Evolutionary conservation across 371 early-diverging fungal genomes (phyloP), one percentile per base, ranked within the genome.

Genomic region (Lichtheimia ornata): DNA sequence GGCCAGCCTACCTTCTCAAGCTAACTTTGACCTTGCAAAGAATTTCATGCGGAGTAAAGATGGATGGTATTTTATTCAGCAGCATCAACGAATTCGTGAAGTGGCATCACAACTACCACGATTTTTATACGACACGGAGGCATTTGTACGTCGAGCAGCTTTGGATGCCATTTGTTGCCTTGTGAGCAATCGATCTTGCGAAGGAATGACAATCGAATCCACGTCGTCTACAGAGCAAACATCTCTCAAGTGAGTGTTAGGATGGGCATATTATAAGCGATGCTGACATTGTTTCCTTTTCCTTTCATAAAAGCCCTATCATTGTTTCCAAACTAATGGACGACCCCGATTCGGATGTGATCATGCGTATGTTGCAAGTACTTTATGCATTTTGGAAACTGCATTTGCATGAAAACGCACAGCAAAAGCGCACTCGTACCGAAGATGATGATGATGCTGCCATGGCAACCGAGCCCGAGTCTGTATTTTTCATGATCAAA

Each of bases 301-400:
- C 24, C 11, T 42, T 40, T 45, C 11, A 12, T 28, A 9, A 43
- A 61, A 84, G 85, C 45, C 74, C 81, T 0, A 47, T 42, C 2
- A 70, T 82, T 50, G 74, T 85, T 59, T 65, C 71, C 4, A 70
- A 67, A 25, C 63, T 83, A 0, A 61, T 85, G 53, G 71, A 82
- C 22, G 87, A 87, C 66, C 66, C 80, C 14, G 87, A 87, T 56
- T 79, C 80, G 45, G 84, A 85, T 50, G 84, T 85, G 11, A 61
- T 76, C 13, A 76, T 82, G 28, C 72, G 82, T 3, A 76, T 75
- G 0, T 85, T 84, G 35, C 72, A 66, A 22, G 71, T 87, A 49
- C 62, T 85, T 28, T 75, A 77, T 45, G 69, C 64, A 4, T 61
- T 87, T 2, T 85, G 87, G 84, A 50, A 71, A 15, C 63, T 83